phyloP scores from a whole-genome alignment of 108 stramenopile genomes.

The Thalassiosira profunda region DNA sequence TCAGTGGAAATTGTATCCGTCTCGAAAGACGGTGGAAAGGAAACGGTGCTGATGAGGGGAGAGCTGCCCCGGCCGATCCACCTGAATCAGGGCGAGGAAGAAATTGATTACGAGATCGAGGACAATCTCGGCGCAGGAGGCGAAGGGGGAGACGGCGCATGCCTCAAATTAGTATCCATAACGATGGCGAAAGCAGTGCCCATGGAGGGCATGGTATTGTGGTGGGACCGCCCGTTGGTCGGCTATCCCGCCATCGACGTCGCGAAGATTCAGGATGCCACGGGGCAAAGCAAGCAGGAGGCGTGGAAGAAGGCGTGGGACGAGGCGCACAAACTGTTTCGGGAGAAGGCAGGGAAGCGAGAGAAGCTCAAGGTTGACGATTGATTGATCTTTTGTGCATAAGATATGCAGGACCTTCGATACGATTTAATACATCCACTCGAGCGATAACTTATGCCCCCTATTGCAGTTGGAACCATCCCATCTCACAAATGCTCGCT shows the following conservation, averaged over 20 bases:
- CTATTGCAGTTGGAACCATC: no score
- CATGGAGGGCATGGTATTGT: conserved; percentile 45
- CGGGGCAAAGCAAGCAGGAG: conserved; percentile 24
- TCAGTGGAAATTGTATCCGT: conserved; percentile 21
- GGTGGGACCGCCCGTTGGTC: conserved; percentile 40
- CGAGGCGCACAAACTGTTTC: conserved; percentile 49
- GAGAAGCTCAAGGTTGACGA: no score
- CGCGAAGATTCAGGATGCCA: conserved; percentile 14
- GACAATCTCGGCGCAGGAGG: background rate
- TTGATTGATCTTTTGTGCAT: no score
- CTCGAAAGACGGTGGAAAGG: background rate
- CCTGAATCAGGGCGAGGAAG: conserved; percentile 37
- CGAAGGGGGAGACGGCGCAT: background rate
- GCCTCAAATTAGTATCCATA: conserved; percentile 30
- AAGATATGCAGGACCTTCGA: no score
- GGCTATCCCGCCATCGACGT: conserved; percentile 33
- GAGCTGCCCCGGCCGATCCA: conserved; percentile 41
- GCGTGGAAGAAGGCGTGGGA: conserved; percentile 52
- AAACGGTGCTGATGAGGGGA: conserved; percentile 26
- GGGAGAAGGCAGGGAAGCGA: conserved; percentile 40
- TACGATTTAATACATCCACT: no score
- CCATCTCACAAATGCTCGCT: no score
- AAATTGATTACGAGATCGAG: conserved; percentile 48
- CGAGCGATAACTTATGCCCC: no score
- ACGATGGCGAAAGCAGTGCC: conserved; percentile 41